Percentiles rank a stretch among this genome's conserved stretches.
phyloP scores from a whole-genome alignment of 2,329 filamentous ascomycete genomes.

The Xylariaceae sp. region DNA sequence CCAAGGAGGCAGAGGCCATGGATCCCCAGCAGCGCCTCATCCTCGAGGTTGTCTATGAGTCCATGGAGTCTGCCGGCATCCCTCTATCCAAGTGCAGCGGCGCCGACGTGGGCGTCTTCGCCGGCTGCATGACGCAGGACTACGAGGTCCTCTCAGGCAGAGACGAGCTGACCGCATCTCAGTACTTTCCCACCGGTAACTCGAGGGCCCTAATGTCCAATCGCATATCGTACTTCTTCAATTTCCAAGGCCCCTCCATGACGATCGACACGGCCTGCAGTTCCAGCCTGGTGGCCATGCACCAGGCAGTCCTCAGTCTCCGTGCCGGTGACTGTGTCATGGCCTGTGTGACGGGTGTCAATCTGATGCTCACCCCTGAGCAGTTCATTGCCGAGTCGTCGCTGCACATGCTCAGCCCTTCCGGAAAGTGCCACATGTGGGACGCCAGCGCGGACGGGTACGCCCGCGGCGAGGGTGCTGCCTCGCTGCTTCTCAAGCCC shows the following conservation, averaged over 20 bases:
- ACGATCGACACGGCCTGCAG: slow-evolving; percentile 40
- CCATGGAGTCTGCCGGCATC: slow-evolving; percentile 31
- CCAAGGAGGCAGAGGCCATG: slow-evolving; percentile 32
- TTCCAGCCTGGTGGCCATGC: slow-evolving; percentile 33
- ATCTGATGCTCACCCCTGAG: slow-evolving; percentile 39
- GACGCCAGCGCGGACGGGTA: slow-evolving; percentile 51
- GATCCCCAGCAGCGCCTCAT: slow-evolving; percentile 31
- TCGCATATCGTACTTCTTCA: slow-evolving; percentile 37
- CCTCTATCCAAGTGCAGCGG: slow-evolving; percentile 24
- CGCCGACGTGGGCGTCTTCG: slow-evolving; percentile 27
- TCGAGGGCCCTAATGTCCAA: slow-evolving; percentile 34
- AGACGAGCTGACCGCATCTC: slow-evolving; percentile 26
- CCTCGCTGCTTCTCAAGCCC: slow-evolving; percentile 46
- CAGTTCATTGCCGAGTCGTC: slow-evolving; percentile 39
- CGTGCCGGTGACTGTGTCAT: slow-evolving; percentile 35
- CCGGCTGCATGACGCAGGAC: slow-evolving; percentile 32
- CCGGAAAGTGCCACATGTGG: slow-evolving; percentile 42
- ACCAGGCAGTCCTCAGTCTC: slow-evolving; percentile 36
- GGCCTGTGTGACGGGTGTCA: slow-evolving; percentile 40
- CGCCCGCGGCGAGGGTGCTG: slow-evolving; percentile 51
- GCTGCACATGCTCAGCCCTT: slow-evolving; percentile 40
- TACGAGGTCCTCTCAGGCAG: slow-evolving; percentile 27
- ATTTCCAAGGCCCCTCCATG: slow-evolving; percentile 35
- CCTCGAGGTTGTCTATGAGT: slow-evolving; percentile 33
- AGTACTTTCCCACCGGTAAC: slow-evolving; percentile 32